phyloP scores from a whole-genome alignment of 129 eudicot species.

The Deinandra increscens region DNA sequence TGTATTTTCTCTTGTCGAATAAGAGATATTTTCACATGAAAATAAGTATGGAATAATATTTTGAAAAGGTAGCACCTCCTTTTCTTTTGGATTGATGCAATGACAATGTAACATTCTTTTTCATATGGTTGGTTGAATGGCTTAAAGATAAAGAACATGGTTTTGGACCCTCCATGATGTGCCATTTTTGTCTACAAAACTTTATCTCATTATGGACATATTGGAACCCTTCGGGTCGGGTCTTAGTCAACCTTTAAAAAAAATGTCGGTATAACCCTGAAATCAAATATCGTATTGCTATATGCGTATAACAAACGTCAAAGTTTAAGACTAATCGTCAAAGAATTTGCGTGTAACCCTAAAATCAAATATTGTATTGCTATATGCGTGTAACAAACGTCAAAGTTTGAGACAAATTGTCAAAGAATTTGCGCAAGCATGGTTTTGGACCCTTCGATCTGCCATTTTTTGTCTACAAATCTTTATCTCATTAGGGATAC shows the following conservation, averaged over 20 bases:
- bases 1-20: not conserved
- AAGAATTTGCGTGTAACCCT: too few species aligned
- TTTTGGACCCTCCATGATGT: not conserved
- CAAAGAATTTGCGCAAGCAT: too few species aligned
- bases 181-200: not conserved
- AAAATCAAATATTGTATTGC: too few species aligned
- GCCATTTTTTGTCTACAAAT: too few species aligned
- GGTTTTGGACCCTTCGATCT: too few species aligned
- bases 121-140: constrained; percentile 18
- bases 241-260: not conserved
- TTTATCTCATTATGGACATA: not conserved
- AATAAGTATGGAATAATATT: not conserved
- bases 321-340: too few species aligned
- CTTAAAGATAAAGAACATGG: not conserved
- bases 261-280: too few species aligned
- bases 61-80: not conserved
- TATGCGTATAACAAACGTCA: too few species aligned
- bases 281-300: too few species aligned
- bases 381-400: too few species aligned
- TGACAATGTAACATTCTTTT: constrained; percentile 9
- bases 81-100: not conserved
- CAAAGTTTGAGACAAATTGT: too few species aligned
- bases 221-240: not conserved
- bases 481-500: too few species aligned
- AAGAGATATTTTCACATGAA: not conserved